Conservation (phyloP, 1,284 basidiomycete species). For the Apiotrichum siamense region DNA sequence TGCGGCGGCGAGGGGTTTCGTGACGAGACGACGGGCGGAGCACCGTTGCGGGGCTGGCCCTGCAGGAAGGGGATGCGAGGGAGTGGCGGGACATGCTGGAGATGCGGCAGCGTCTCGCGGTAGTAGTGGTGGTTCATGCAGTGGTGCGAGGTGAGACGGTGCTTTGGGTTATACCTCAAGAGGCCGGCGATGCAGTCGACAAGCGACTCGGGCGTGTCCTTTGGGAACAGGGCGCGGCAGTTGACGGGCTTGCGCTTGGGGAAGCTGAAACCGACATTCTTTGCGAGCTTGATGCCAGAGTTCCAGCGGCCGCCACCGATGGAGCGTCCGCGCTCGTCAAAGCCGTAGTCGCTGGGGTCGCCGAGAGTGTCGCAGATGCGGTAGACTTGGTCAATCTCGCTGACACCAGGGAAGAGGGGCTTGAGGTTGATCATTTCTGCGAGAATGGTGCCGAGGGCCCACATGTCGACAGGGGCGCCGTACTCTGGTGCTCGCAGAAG, state of each 20-base stretch:
- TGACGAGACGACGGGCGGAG: background rate
- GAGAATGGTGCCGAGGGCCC: constrained; percentile 97
- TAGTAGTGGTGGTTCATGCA: constrained; percentile 88
- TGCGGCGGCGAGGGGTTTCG: constrained; percentile 51
- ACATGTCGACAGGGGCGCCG: constrained; percentile 96
- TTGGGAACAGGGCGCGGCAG: constrained; percentile 72
- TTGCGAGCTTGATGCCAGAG: constrained; percentile 77
- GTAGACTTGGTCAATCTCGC: constrained; percentile 87
- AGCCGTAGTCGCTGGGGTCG: constrained; percentile 82
- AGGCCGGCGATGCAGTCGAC: constrained; percentile 89
- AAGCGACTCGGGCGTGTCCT: constrained; percentile 68
- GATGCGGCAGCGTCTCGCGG: constrained; percentile 55
- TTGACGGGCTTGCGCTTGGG: constrained; percentile 76
- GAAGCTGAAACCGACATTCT: constrained; percentile 79
- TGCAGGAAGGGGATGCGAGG: constrained; percentile 52
- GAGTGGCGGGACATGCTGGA: constrained; percentile 52
- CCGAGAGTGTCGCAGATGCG: constrained; percentile 86
- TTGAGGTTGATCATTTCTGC: constrained; percentile 92
- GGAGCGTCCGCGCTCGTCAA: constrained; percentile 62
- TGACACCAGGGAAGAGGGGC: constrained; percentile 95
- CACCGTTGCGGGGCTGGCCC: constrained; percentile 29
- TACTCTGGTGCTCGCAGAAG: constrained; percentile 86
- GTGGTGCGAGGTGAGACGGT: constrained; percentile 74
- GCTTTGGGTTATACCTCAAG: constrained; percentile 83
- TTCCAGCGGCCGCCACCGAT: constrained; percentile 86